Evolutionary conservation across 306 rosid genomes (phyloP).

Genomic region (Pachyrhizus erosus): DNA sequence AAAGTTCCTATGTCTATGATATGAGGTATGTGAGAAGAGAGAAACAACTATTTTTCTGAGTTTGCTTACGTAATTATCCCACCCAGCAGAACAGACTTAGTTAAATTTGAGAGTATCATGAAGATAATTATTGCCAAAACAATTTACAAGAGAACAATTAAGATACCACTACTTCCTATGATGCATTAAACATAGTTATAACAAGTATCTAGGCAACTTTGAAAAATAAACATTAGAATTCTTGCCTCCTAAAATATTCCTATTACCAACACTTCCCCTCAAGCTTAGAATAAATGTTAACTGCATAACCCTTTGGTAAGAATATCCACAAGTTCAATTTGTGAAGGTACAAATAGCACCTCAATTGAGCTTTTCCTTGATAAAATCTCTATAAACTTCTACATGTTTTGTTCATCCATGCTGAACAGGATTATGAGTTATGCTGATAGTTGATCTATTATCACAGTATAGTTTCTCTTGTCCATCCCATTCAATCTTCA

Average conservation of each 20-base stretch:
- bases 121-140: not conserved
- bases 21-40: not conserved
- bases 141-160: not conserved
- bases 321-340: not conserved
- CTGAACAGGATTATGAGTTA: too few relatives aligned
- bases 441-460: too few relatives aligned
- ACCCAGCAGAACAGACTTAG: not conserved
- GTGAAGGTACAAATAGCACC: not conserved
- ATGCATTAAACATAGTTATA: not conserved
- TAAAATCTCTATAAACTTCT: not conserved
- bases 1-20: constrained; percentile 8
- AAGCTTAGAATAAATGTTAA: too few relatives aligned
- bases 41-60: not conserved
- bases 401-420: not conserved
- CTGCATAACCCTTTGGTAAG: not conserved
- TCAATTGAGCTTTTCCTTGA: not conserved
- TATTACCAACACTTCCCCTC: not conserved
- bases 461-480: too few relatives aligned
- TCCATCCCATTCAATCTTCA: too few relatives aligned
- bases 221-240: too few relatives aligned
- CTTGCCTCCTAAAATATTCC: not conserved
- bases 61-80: not conserved
- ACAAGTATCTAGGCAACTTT: not conserved
- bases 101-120: not conserved
- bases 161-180: not conserved